A percentile compares a stretch with the other conserved stretches of the same genome.
These are phyloP conservation scores for Cruciata laevipes DNA, from an alignment of 257 asterid species.

Conservation along the genomic window DNA sequence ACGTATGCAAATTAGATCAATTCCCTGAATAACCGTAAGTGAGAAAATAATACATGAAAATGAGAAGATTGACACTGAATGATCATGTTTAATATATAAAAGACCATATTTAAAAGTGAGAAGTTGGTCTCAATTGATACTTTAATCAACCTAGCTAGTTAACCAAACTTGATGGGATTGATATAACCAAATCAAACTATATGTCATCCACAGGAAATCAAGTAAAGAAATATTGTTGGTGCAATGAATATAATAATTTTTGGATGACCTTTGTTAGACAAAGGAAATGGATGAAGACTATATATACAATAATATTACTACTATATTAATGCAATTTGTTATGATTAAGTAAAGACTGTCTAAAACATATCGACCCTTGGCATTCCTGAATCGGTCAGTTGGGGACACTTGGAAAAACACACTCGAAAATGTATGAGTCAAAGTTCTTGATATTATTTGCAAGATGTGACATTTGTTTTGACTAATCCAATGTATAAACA, in stretches of 20 bases:
- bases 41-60: too few species aligned
- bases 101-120: too few species aligned
- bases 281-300: not conserved
- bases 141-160: too few species aligned
- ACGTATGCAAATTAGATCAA: too few species aligned
- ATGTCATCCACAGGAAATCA: too few species aligned
- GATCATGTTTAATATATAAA: too few species aligned
- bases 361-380: not conserved
- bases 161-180: too few species aligned
- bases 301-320: too few species aligned
- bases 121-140: too few species aligned
- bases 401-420: not conserved
- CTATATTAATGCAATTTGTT: not conserved
- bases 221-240: not conserved
- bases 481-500: not conserved
- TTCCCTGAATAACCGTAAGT: too few species aligned
- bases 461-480: not conserved
- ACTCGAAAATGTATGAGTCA: not conserved
- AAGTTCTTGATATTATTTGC: not conserved
- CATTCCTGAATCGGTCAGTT: not conserved
- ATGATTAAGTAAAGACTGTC: not conserved
- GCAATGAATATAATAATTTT: not conserved
- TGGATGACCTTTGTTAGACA: not conserved
- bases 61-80: too few species aligned
- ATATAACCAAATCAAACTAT: too few species aligned